These are phyloP conservation scores for Solanum sejunctum DNA, from an alignment of 257 asterid genomes.

Conservation along the genomic window DNA sequence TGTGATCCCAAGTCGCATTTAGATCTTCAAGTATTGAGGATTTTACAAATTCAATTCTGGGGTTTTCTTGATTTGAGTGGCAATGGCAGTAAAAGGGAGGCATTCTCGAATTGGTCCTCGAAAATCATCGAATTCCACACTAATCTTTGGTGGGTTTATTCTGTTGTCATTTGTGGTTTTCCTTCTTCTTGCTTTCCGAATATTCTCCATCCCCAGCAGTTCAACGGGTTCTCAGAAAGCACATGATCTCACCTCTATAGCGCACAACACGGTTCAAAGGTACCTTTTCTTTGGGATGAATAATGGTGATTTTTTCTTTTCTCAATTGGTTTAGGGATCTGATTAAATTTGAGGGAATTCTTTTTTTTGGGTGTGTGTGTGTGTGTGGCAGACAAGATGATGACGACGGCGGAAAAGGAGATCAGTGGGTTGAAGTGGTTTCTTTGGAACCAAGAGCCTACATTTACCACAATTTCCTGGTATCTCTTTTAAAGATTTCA, in stretches of 20 bases:
- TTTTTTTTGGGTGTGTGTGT: background rate
- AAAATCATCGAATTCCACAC: conserved; percentile 26
- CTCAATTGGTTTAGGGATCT: background rate
- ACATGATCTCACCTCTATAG: conserved; percentile 62
- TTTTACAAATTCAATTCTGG: background rate
- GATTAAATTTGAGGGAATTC: background rate
- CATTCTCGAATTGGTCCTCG: conserved; percentile 37
- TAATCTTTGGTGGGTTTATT: conserved; percentile 33
- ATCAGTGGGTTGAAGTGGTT: conserved; percentile 88
- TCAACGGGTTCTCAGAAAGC: conserved; percentile 39
- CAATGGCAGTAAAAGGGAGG: conserved; percentile 76
- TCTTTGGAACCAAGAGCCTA: conserved; percentile 97
- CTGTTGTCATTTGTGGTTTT: conserved; percentile 40
- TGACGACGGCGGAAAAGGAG: conserved; percentile 46
- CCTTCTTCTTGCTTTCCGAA: conserved; percentile 39
- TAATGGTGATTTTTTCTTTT: background rate
- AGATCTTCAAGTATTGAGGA: background rate
- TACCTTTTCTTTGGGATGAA: conserved; percentile 1
- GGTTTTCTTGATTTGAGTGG: background rate
- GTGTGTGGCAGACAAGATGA: conserved; percentile 30
- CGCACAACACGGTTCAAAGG: conserved; percentile 43
- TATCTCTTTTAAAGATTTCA: conserved; percentile 3
- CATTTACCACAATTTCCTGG: conserved; percentile 80
- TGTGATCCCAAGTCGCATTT: background rate
- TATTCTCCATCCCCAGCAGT: conserved; percentile 41